Evolutionary conservation across 495 filamentous ascomycete genomes (phyloP).

Genomic region (Lasiosphaeria hispida): DNA sequence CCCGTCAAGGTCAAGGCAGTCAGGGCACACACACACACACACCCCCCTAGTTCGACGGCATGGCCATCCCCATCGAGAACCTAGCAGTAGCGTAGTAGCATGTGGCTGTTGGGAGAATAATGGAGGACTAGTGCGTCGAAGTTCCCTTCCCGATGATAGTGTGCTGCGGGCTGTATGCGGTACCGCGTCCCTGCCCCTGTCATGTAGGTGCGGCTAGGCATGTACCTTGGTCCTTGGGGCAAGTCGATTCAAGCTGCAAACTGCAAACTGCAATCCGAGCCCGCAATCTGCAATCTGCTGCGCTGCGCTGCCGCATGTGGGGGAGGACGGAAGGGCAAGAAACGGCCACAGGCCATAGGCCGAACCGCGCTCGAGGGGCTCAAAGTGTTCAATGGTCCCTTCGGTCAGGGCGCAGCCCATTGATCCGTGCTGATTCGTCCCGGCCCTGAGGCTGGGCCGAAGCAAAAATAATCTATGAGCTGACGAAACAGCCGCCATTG

Average conservation of each 20-base stretch:
- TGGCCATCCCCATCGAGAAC: no score
- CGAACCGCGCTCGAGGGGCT: no score
- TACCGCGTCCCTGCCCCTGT: no score
- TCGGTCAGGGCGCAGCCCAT: conserved; percentile 13
- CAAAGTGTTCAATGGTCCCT: background rate
- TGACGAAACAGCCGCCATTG: conserved; percentile 5
- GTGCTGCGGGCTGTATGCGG: background rate
- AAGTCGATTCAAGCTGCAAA: background rate
- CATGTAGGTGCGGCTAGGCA: conserved; percentile 16
- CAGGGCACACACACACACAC: no score
- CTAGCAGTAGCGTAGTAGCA: no score
- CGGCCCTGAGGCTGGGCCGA: conserved; percentile 10
- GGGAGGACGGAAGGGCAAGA: conserved; percentile 8
- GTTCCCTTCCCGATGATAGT: background rate
- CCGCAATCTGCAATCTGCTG: no score
- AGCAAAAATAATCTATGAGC: conserved; percentile 9
- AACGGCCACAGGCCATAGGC: background rate
- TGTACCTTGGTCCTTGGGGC: no score
- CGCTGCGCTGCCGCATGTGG: conserved; percentile 7
- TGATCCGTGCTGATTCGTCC: background rate
- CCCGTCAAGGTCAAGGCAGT: background rate
- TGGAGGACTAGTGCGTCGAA: background rate
- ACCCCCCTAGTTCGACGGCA: no score
- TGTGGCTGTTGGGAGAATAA: background rate
- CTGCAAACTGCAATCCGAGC: background rate